Base-by-base conservation (phyloP, 257 asterid species). In the Scutellaria galericulata region DNA sequence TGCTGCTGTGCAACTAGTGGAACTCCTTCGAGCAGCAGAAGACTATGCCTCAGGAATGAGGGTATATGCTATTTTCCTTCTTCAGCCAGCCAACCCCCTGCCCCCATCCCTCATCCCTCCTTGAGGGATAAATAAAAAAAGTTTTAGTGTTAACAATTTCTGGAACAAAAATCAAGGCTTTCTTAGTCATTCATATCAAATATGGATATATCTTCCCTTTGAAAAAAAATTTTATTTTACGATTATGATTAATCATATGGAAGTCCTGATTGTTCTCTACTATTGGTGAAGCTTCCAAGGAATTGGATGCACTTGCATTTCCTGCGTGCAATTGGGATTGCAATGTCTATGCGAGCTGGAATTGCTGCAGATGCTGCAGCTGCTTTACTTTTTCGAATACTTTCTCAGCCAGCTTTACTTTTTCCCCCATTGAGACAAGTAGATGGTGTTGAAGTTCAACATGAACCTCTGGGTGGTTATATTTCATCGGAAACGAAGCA, bases 281-380 rank as follows among this genome's bases (percentile, higher is more conserved):
- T 70, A 13, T 75, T 72, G 62, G 20, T 89, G 89, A 80, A 94
- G 97, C 97, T 94, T 65, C 98, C 99, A 39, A 83, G 98, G 81
- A 94, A 94, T 58, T 95, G 99, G 99, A 90, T 95, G 99, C 98
- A 95, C 78, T 85, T 95, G 87, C 99, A 95, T 85, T 95, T 95
- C 75, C 83, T 95, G 81, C 97, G 96, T 71, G 99, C 98, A 48
- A 95, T 95, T 64, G 99, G 99, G 58, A 84, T 88, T 66, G 99
- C 98, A 20, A 95, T 95, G 98, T 95, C 99, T 72, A 92, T 95
- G 98, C 87, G 99, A 84, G 92, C 90, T 66, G 99, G 98, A 52
- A 86, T 95, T 75, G 92, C 99, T 62, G 98, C 99, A 44, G 99
- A 92, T 84, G 82, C 98, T 65, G 99, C 99, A 35, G 99, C 98